Conservation (phyloP, 352 stramenopile species). For the Pythium pectinolyticum region DNA sequence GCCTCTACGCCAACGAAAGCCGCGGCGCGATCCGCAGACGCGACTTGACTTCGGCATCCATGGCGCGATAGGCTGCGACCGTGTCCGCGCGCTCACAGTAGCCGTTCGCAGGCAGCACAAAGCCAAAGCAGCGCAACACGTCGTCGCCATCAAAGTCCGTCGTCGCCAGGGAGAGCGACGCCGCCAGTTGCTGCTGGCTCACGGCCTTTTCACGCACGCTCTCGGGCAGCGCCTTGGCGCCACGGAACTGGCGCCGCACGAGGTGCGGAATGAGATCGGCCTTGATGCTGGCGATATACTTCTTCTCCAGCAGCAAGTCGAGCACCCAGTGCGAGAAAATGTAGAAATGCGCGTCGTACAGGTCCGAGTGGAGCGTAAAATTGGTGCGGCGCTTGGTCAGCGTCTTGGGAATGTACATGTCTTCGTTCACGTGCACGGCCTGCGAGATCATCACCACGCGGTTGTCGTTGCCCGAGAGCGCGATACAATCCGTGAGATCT, state of each 20-base stretch:
- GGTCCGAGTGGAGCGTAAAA: conserved; percentile 74
- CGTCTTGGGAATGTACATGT: conserved; percentile 76
- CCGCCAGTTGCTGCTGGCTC: conserved; percentile 56
- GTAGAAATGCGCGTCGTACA: conserved; percentile 85
- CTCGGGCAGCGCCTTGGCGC: conserved; percentile 50
- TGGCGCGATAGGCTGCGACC: conserved; percentile 66
- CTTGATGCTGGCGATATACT: conserved; percentile 86
- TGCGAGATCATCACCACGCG: conserved; percentile 71
- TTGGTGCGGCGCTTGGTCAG: conserved; percentile 71
- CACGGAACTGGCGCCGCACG: conserved; percentile 77
- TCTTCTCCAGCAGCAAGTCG: conserved; percentile 75
- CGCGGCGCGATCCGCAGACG: conserved; percentile 63
- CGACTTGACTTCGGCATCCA: conserved; percentile 73
- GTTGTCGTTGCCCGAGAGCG: conserved; percentile 60
- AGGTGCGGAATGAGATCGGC: conserved; percentile 77
- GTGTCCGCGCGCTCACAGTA: conserved; percentile 84
- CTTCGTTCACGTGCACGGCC: conserved; percentile 80
- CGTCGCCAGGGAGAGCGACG: conserved; percentile 59
- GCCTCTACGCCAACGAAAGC: conserved; percentile 31
- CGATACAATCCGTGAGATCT: conserved; percentile 84
- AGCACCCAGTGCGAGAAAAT: conserved; percentile 86
- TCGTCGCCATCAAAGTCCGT: conserved; percentile 58
- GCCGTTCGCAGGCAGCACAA: conserved; percentile 65
- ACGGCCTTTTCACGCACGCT: conserved; percentile 56
- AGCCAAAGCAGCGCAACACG: conserved; percentile 73